Percentiles rank a stretch among this genome's conserved stretches.
Evolutionary conservation across 257 asterid species (phyloP).

Genomic region (Perilla frutescens): DNA sequence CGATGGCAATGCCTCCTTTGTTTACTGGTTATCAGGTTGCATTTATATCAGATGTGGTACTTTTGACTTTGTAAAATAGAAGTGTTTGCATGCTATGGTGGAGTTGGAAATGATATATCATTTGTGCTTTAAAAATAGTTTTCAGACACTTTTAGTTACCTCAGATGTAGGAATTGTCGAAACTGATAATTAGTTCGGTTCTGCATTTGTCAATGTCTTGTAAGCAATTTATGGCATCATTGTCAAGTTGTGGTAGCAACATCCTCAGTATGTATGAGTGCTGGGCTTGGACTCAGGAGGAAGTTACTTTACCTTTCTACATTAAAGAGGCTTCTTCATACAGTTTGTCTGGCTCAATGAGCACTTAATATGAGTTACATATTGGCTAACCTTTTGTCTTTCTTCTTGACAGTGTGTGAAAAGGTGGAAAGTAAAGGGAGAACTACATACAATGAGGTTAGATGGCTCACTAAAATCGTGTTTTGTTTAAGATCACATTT

Average conservation of each 20-base stretch:
- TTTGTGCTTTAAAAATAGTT: constrained; percentile 9
- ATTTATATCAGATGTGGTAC: not conserved
- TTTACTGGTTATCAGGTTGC: constrained; percentile 1
- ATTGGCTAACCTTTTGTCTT: constrained; percentile 33
- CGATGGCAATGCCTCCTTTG: not conserved
- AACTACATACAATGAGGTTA: constrained; percentile 89
- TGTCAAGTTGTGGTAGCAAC: constrained; percentile 6
- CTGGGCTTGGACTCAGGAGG: not conserved
- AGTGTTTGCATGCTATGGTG: not conserved
- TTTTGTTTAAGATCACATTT: not conserved
- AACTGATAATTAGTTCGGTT: not conserved
- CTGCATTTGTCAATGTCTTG: not conserved
- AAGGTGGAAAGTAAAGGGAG: constrained; percentile 92
- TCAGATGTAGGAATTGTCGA: not conserved
- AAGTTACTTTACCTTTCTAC: constrained; percentile 23
- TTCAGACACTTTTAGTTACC: not conserved
- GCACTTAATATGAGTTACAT: constrained; percentile 28
- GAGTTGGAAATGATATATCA: not conserved
- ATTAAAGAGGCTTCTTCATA: constrained; percentile 1
- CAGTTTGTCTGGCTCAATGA: constrained; percentile 8
- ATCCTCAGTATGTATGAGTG: not conserved
- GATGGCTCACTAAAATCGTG: constrained; percentile 29
- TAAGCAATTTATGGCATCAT: constrained; percentile 6
- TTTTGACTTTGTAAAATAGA: not conserved
- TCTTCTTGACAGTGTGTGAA: constrained; percentile 71